Evolutionary conservation across 2,329 filamentous ascomycete species (phyloP).

Genomic region (Aureobasidium sp.): DNA sequence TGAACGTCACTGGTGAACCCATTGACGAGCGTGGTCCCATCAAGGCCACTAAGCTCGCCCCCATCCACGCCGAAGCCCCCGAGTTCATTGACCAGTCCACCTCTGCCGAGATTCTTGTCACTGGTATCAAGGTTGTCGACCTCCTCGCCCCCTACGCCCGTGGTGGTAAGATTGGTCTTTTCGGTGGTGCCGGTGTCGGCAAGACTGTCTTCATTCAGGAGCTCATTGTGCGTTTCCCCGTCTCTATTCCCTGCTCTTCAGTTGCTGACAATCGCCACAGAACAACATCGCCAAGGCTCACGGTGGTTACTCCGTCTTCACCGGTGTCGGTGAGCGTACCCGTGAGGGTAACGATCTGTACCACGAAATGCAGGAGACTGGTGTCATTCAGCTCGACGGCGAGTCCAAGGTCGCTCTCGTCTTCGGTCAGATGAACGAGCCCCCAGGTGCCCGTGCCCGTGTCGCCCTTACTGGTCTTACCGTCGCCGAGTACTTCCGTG

Average conservation of each 20-base stretch:
- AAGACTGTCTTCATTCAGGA: slow-evolving; percentile 99
- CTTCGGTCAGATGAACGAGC: slow-evolving; percentile 99
- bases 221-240: slow-evolving; percentile 62
- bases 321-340: slow-evolving; percentile 99
- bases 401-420: slow-evolving; percentile 99
- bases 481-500: slow-evolving; percentile 75
- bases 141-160: slow-evolving; percentile 97
- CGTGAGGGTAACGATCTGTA: slow-evolving; percentile 99
- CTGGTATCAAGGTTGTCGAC: slow-evolving; percentile 99
- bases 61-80: slow-evolving; percentile 93
- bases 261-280: slow-evolving; percentile 30
- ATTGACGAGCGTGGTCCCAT: slow-evolving; percentile 99
- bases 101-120: slow-evolving; percentile 89
- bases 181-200: slow-evolving; percentile 99
- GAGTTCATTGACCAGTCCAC: slow-evolving; percentile 94
- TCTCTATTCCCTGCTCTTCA: not conserved
- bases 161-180: slow-evolving; percentile 99
- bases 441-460: slow-evolving; percentile 98
- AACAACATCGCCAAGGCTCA: slow-evolving; percentile 99
- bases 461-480: slow-evolving; percentile 80
- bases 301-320: slow-evolving; percentile 99
- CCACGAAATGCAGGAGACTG: slow-evolving; percentile 99
- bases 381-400: slow-evolving; percentile 97
- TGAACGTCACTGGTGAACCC: slow-evolving; percentile 99
- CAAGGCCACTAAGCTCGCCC: slow-evolving; percentile 77